A percentile compares a stretch with the other conserved stretches of the same genome.
These are phyloP conservation scores for Hylodesmum podocarpum DNA, from an alignment of 306 rosid species.

Conservation along the genomic window DNA sequence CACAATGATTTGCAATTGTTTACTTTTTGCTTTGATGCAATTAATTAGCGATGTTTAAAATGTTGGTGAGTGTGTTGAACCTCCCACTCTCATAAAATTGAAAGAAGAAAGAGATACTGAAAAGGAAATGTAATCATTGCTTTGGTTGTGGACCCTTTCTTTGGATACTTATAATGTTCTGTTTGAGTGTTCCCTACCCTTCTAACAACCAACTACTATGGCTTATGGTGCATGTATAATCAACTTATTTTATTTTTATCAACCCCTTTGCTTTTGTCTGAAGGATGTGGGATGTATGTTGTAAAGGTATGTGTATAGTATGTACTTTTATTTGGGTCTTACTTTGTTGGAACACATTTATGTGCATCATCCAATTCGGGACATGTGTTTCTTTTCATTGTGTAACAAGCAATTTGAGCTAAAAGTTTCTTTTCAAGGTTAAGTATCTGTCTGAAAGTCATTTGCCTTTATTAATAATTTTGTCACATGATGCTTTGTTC, in stretches of 20 bases:
- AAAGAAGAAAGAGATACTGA: neutral
- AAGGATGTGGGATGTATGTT: neutral
- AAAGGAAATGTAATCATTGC: constrained; percentile 33
- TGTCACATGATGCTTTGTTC: neutral
- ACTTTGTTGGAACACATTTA: neutral
- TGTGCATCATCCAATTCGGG: neutral
- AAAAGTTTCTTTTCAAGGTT: neutral
- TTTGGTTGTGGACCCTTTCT: constrained; percentile 26
- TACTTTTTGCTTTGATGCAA: constrained; percentile 11
- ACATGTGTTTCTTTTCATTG: neutral
- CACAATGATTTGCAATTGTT: neutral
- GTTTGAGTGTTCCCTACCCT: constrained; percentile 6
- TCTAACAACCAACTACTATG: constrained; percentile 9
- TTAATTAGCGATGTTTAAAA: neutral
- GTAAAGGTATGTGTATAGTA: neutral
- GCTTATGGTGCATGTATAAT: constrained; percentile 8
- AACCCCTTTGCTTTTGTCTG: neutral
- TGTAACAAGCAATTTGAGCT: neutral
- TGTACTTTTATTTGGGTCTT: neutral
- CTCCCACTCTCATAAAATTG: neutral
- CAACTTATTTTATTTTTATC: constrained; percentile 5
- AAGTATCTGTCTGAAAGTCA: neutral
- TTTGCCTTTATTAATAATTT: neutral
- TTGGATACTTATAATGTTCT: neutral
- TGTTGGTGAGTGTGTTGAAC: constrained; percentile 18